These are phyloP conservation scores for Moringa oleifera DNA, from an alignment of 345 rosid species.

Conservation along the genomic window DNA sequence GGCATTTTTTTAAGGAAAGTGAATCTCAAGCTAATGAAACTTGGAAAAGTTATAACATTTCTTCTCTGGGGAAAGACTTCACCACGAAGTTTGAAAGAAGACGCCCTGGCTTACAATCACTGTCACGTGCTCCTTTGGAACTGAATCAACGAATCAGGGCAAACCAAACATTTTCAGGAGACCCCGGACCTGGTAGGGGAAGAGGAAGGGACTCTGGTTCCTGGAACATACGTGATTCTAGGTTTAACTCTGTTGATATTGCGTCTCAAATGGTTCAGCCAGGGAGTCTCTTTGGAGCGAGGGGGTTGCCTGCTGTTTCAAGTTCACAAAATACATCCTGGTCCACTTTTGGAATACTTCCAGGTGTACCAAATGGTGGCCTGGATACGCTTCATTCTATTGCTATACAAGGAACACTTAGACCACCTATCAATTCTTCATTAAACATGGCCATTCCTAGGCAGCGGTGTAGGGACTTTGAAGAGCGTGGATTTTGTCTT, in stretches of 20 bases:
- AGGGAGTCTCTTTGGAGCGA: constrained; percentile 58
- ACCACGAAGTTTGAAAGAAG: constrained; percentile 52
- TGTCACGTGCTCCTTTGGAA: constrained; percentile 47
- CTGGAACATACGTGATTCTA: constrained; percentile 69
- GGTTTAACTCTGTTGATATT: constrained; percentile 56
- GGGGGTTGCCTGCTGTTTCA: constrained; percentile 65
- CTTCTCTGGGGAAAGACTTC: constrained; percentile 39
- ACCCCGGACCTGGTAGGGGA: constrained; percentile 67
- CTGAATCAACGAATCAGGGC: constrained; percentile 53
- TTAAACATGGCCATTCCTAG: constrained; percentile 70
- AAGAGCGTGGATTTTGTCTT: constrained; percentile 97
- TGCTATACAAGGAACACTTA: constrained; percentile 64
- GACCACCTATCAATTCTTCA: constrained; percentile 56
- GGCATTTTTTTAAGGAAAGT: constrained; percentile 50
- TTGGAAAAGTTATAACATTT: constrained; percentile 34
- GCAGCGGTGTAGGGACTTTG: constrained; percentile 93
- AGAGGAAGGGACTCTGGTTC: constrained; percentile 76
- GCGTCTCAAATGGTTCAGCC: constrained; percentile 73
- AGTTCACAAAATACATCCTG: constrained; percentile 60
- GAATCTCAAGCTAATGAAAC: constrained; percentile 45
- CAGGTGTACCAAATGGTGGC: constrained; percentile 72
- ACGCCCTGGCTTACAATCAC: constrained; percentile 40
- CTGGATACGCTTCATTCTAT: constrained; percentile 69
- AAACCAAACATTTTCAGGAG: constrained; percentile 56
- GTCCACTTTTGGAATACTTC: constrained; percentile 77